Evolutionary conservation across 2,329 filamentous ascomycete genomes (phyloP).

Genomic region (Setomelanomma holmii): DNA sequence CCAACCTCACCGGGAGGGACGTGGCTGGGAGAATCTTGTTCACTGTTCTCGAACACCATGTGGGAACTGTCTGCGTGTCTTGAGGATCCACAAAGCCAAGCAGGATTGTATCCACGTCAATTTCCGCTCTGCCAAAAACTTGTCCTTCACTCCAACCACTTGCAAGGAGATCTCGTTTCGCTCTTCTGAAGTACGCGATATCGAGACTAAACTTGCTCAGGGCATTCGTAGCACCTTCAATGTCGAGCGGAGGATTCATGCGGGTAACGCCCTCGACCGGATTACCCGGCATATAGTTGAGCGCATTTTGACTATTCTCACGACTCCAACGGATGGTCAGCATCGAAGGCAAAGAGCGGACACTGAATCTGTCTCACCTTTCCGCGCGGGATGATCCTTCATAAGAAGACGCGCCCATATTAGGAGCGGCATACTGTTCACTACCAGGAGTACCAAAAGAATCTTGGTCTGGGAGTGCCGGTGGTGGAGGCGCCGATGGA

Average conservation of each 20-base stretch:
- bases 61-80: conserved; percentile 41
- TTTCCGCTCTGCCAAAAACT: conserved; percentile 42
- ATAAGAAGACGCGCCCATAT: conserved; percentile 39
- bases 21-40: conserved; percentile 38
- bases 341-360: not conserved
- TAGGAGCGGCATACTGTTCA: conserved; percentile 32
- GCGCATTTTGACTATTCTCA: conserved; percentile 42
- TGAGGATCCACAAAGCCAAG: conserved; percentile 43
- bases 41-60: conserved; percentile 41
- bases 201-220: conserved; percentile 44
- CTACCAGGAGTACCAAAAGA: conserved; percentile 35
- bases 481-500: conserved; percentile 25
- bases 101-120: conserved; percentile 46
- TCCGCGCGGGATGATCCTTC: conserved; percentile 43
- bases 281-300: conserved; percentile 31
- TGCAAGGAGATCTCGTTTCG: conserved; percentile 40
- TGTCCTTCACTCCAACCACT: conserved; percentile 42
- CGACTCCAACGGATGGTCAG: conserved; percentile 34
- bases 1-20: conserved; percentile 37
- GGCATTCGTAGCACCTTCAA: conserved; percentile 26
- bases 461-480: conserved; percentile 32
- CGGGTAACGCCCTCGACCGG: conserved; percentile 25
- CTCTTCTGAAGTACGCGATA: conserved; percentile 41
- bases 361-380: conserved; percentile 27
- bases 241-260: conserved; percentile 26